These are phyloP conservation scores for Stylonectria norvegica DNA, from an alignment of 2,329 filamentous ascomycete genomes.

Conservation along the genomic window DNA sequence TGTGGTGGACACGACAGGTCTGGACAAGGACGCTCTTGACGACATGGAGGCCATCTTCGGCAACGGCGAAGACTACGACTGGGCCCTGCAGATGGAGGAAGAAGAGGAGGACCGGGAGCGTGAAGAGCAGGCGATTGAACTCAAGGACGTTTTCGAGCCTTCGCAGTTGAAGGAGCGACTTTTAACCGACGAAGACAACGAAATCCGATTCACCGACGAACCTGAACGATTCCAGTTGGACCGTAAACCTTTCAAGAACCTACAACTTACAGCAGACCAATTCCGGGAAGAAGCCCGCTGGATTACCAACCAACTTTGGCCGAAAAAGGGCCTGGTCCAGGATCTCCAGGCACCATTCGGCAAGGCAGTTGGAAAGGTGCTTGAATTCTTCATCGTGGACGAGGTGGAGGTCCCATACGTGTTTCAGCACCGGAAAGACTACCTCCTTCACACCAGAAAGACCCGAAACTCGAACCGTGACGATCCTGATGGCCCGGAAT, in stretches of 20 bases:
- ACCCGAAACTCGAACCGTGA: constrained; percentile 57
- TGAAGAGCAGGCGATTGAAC: constrained; percentile 79
- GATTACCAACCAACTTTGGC: constrained; percentile 87
- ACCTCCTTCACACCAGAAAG: constrained; percentile 85
- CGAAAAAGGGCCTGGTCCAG: constrained; percentile 71
- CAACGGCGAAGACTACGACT: constrained; percentile 92
- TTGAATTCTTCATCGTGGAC: constrained; percentile 92
- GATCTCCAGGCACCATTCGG: constrained; percentile 81
- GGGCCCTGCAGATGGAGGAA: constrained; percentile 86
- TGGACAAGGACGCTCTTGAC: constrained; percentile 89
- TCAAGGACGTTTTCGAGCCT: constrained; percentile 98
- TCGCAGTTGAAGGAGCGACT: constrained; percentile 92
- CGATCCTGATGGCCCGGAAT: constrained; percentile 69
- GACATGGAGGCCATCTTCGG: constrained; percentile 97
- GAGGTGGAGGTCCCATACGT: constrained; percentile 96
- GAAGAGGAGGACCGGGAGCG: constrained; percentile 75
- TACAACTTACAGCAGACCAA: constrained; percentile 77
- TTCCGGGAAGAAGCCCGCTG: constrained; percentile 86
- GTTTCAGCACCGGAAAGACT: constrained; percentile 97
- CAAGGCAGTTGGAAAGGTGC: constrained; percentile 82
- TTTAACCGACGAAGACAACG: constrained; percentile 91
- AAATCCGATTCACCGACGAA: constrained; percentile 82
- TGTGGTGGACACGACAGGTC: constrained; percentile 73
- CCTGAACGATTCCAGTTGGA: constrained; percentile 94
- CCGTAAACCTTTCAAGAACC: constrained; percentile 79